These are phyloP conservation scores for Hypericum androsaemum DNA, from an alignment of 345 rosid species.

Conservation along the genomic window DNA sequence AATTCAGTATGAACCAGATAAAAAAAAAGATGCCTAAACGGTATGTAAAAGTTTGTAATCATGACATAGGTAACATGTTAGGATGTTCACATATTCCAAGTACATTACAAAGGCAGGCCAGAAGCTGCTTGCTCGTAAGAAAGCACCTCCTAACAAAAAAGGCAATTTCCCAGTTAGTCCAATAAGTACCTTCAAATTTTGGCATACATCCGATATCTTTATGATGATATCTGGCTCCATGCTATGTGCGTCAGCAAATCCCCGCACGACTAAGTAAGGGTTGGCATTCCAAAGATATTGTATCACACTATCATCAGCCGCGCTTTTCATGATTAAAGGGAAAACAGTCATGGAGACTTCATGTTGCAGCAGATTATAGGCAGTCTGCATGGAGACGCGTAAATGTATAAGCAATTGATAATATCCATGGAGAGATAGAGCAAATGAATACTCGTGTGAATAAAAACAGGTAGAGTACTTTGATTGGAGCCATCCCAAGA, in stretches of 20 bases:
- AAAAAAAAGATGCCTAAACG: background rate
- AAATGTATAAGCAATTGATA: slow-evolving; percentile 8
- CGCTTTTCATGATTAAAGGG: slow-evolving; percentile 48
- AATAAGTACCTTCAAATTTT: slow-evolving; percentile 62
- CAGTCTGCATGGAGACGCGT: slow-evolving; percentile 46
- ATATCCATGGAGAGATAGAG: background rate
- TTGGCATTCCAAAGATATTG: slow-evolving; percentile 73
- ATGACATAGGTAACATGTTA: too few species aligned
- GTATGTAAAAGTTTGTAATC: too few species aligned
- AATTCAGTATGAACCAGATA: background rate
- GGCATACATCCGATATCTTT: slow-evolving; percentile 61
- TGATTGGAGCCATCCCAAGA: slow-evolving; percentile 73
- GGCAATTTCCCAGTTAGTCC: too few species aligned
- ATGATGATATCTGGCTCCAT: slow-evolving; percentile 44
- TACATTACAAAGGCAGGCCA: too few species aligned
- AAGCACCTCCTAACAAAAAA: background rate
- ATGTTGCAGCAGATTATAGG: slow-evolving; percentile 65
- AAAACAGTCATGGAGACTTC: slow-evolving; percentile 60
- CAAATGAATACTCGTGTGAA: background rate
- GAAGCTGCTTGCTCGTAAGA: background rate
- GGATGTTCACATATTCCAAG: too few species aligned
- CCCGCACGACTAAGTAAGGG: slow-evolving; percentile 59
- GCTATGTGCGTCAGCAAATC: slow-evolving; percentile 47
- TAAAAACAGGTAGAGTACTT: slow-evolving; percentile 31
- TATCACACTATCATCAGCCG: slow-evolving; percentile 41